Conservation (phyloP, 148 eudicot species). For the Amaranthus hypochondriacus region DNA sequence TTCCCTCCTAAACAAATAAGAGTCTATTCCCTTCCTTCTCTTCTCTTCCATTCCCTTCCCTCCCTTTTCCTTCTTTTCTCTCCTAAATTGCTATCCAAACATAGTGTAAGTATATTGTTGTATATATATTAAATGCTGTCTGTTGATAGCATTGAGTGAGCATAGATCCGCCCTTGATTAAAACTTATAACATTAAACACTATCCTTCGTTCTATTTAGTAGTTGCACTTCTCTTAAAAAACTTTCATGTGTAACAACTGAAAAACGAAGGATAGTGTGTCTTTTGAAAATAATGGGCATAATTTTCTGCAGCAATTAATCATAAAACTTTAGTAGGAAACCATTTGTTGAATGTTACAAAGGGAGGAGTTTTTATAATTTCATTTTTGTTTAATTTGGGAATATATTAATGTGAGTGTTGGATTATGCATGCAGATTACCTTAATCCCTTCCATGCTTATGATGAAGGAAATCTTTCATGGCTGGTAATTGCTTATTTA, state of each 20-base stretch:
- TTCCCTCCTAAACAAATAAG: too few species aligned
- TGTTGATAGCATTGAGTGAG: too few species aligned
- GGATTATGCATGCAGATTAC: slow-evolving; percentile 57
- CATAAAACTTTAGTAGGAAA: not conserved
- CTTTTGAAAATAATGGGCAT: not conserved
- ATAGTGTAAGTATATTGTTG: too few species aligned
- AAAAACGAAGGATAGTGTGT: not conserved
- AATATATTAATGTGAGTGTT: slow-evolving; percentile 11
- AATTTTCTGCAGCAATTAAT: not conserved
- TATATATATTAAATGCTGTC: too few species aligned
- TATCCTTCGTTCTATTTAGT: not conserved
- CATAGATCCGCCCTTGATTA: too few species aligned
- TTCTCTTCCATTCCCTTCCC: too few species aligned
- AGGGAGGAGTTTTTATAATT: not conserved
- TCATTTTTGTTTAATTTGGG: not conserved
- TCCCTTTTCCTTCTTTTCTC: too few species aligned
- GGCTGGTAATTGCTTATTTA: slow-evolving; percentile 66
- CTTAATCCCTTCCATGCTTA: slow-evolving; percentile 98
- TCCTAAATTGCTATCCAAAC: too few species aligned
- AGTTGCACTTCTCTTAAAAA: not conserved
- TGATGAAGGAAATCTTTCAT: slow-evolving; percentile 96
- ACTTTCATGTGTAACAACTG: not conserved
- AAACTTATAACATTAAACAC: too few species aligned
- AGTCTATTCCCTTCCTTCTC: too few species aligned
- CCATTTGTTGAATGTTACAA: not conserved